Evolutionary conservation across 179 eudicot genomes (phyloP).

Genomic region (Vitellaria paradoxa): DNA sequence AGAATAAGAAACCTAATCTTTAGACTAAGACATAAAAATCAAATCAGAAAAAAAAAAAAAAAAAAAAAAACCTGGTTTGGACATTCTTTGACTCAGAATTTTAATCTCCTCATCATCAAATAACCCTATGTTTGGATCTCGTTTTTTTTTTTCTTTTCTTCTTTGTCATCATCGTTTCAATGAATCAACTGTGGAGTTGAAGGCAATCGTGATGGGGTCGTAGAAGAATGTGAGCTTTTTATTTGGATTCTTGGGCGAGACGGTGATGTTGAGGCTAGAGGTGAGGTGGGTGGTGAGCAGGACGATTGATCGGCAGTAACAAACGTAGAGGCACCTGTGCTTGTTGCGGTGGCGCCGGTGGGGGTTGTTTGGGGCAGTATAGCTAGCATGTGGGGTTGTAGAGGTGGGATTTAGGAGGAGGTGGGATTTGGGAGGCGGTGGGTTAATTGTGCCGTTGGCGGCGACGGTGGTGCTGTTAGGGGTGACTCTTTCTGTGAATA

Average conservation of each 20-base stretch:
- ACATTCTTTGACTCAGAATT: no score
- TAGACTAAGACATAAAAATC: no score
- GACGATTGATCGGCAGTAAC: constrained; percentile 36
- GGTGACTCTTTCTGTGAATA: constrained; percentile 36
- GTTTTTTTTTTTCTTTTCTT: no score
- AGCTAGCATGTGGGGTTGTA: constrained; percentile 60
- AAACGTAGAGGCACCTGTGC: constrained; percentile 48
- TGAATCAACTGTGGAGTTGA: no score
- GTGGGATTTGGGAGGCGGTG: constrained; percentile 33
- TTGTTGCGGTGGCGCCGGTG: constrained; percentile 35
- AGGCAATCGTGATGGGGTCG: constrained; percentile 31
- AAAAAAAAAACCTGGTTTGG: no score
- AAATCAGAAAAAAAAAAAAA: no score
- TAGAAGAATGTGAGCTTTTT: constrained; percentile 37
- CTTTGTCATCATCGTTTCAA: no score
- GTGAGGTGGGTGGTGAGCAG: constrained; percentile 35
- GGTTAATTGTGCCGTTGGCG: constrained; percentile 23
- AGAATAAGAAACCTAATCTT: no score
- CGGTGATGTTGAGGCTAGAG: constrained; percentile 52
- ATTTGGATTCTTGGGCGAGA: constrained; percentile 74
- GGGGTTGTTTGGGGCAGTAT: constrained; percentile 48
- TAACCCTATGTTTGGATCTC: no score
- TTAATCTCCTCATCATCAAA: no score
- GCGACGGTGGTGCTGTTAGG: constrained; percentile 30
- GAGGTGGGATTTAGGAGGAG: no score